Base-by-base conservation (phyloP, 768 basidiomycete species). In the Clitopilus passeckerianus region DNA sequence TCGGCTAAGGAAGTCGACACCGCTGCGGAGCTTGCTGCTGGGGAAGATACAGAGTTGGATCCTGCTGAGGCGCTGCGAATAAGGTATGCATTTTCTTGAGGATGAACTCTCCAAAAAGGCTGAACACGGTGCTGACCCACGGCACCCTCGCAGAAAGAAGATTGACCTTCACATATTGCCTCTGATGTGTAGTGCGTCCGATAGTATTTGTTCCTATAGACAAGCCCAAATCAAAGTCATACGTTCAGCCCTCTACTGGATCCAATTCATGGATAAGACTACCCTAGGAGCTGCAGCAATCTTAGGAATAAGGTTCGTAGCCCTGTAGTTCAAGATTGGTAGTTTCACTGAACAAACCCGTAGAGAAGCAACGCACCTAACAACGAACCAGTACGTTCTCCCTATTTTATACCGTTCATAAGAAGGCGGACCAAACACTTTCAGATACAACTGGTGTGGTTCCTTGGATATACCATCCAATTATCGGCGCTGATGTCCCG, bases 241-340 rank as follows among this genome's bases (percentile, higher is more conserved):
- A 41, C 54, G 33, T 41, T 24, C 34, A 24, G 33, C 37, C 7
- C 44, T 46, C 10, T 58, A 63, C 60, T 85, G 88, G 81, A 79
- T 90, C n/a, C 87, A 90, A 66, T 89, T 85, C 60, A 89, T 89
- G 85, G 89, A 90, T 62, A 89, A 89, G 71, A 86, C 84, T 0
- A 90, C 88, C 0, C 73, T 90, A 3, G 87, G 86, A 0, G 83
- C 78, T 59, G 66, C 86, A 0, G 83, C 89, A 1, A 88, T 90
- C 61, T 77, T 91, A 46, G 89, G 89, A 1, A 90, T 90, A 65
- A 72, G 74, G 89, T 86, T 34, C 61, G 80, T 61, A 44, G 22
- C 57, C 18, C n/a, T 5, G 27, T 20, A 33, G 27, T 41, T 12
- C 37, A 5, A 33, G 33, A 14, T 23, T 10, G 10, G 35, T 15